phyloP scores from a whole-genome alignment of 805 yeast genomes.

The Teunomyces barrocoloradensis region DNA sequence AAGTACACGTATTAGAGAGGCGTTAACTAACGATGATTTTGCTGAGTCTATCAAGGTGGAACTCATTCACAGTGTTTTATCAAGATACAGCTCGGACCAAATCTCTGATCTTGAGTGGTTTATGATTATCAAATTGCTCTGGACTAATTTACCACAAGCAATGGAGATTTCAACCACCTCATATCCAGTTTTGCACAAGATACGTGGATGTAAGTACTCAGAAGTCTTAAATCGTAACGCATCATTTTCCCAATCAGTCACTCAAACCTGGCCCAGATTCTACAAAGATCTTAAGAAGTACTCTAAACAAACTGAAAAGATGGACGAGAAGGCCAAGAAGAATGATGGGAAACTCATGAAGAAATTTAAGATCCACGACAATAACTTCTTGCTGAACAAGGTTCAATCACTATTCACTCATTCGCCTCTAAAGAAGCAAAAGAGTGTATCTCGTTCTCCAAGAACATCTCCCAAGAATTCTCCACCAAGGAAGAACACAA shows the following conservation, averaged over 20 bases:
- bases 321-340: background rate
- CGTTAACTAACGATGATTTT: background rate
- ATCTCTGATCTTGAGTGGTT: conserved; percentile 1
- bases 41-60: background rate
- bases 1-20: background rate
- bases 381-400: background rate
- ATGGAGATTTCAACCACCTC: conserved; percentile 1
- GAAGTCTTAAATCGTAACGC: background rate
- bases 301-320: background rate
- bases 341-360: background rate
- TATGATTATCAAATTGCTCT: background rate
- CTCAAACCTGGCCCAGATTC: background rate
- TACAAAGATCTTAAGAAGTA: background rate
- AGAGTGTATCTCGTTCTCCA: background rate
- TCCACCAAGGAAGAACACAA: background rate
- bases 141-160: background rate
- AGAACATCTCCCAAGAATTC: background rate
- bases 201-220: background rate
- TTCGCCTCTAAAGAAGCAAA: background rate
- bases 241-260: background rate
- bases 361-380: background rate
- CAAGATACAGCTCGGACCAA: background rate
- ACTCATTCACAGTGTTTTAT: background rate
- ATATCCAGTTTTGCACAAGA: background rate
- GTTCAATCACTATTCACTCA: background rate